These are phyloP conservation scores for Senna tora DNA, from an alignment of 306 rosid species.

Conservation along the genomic window DNA sequence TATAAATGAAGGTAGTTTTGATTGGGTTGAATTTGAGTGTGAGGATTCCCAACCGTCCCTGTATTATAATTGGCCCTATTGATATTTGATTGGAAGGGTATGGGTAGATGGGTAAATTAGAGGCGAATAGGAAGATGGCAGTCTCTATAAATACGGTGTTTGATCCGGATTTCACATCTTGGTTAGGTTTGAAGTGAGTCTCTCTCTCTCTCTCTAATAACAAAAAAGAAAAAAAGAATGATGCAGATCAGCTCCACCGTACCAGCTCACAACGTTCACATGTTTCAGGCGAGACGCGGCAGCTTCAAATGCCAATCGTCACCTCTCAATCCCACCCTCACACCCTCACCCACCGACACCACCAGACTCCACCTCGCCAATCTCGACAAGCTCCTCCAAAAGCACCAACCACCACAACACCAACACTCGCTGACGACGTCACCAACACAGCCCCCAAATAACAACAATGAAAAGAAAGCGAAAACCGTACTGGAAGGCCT, in stretches of 20 bases:
- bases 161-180: too few species aligned
- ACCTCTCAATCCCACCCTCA: conserved; percentile 47
- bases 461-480: conserved; percentile 43
- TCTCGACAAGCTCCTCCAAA: conserved; percentile 73
- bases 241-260: conserved; percentile 61
- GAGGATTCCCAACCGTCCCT: too few species aligned
- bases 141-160: too few species aligned
- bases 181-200: too few species aligned
- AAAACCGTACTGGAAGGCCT: conserved; percentile 59
- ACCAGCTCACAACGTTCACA: conserved; percentile 49
- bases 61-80: too few species aligned
- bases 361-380: conserved; percentile 68
- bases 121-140: too few species aligned
- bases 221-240: conserved; percentile 24
- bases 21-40: too few species aligned
- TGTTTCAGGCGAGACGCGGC: conserved; percentile 52
- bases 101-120: too few species aligned
- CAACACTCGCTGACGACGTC: conserved; percentile 9
- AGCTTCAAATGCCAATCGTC: conserved; percentile 59
- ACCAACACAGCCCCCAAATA: too few species aligned
- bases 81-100: too few species aligned
- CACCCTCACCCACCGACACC: conserved; percentile 19
- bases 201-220: too few species aligned
- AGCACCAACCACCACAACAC: conserved; percentile 27
- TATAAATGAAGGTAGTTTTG: too few species aligned